Conservation (phyloP, 2,329 filamentous ascomycete genomes). For the Cladosporium sp. region DNA sequence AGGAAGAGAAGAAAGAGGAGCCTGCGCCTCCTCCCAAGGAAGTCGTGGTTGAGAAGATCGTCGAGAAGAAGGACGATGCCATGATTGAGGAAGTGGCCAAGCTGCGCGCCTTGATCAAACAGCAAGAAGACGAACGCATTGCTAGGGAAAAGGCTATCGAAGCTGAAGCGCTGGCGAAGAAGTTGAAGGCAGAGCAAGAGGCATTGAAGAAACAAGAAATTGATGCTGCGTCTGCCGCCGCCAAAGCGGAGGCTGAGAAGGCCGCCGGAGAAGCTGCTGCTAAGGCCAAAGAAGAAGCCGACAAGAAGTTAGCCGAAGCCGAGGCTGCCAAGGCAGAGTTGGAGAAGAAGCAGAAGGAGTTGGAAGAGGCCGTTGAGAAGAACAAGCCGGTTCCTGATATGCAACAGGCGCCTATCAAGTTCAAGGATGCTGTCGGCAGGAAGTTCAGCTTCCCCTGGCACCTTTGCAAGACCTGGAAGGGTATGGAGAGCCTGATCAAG, state of each 20-base stretch:
- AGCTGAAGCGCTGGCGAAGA: slow-evolving; percentile 25
- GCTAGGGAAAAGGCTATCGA: slow-evolving; percentile 27
- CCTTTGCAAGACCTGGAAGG: slow-evolving; percentile 64
- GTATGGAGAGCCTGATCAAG: slow-evolving; percentile 47
- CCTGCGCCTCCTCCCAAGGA: slow-evolving; percentile 18
- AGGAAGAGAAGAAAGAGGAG: slow-evolving; percentile 10
- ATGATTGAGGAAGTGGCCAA: slow-evolving; percentile 25
- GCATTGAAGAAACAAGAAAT: slow-evolving; percentile 26
- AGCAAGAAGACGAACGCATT: slow-evolving; percentile 39
- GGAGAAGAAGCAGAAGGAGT: slow-evolving; percentile 46
- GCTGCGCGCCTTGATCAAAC: slow-evolving; percentile 38
- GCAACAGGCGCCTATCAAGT: slow-evolving; percentile 71
- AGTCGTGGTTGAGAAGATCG: slow-evolving; percentile 18
- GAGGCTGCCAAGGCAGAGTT: slow-evolving; percentile 49
- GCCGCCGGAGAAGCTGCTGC: slow-evolving; percentile 47
- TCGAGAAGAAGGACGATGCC: slow-evolving; percentile 12
- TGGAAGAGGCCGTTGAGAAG: slow-evolving; percentile 45
- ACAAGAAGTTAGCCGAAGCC: slow-evolving; percentile 53
- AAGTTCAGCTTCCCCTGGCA: slow-evolving; percentile 92
- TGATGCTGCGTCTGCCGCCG: slow-evolving; percentile 31
- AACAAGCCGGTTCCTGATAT: slow-evolving; percentile 49
- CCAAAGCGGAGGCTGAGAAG: slow-evolving; percentile 42
- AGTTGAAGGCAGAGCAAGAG: slow-evolving; percentile 29
- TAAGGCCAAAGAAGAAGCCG: slow-evolving; percentile 39
- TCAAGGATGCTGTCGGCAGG: slow-evolving; percentile 85